Conservation (phyloP, 805 yeast species). For the Starmerella kuoi region DNA sequence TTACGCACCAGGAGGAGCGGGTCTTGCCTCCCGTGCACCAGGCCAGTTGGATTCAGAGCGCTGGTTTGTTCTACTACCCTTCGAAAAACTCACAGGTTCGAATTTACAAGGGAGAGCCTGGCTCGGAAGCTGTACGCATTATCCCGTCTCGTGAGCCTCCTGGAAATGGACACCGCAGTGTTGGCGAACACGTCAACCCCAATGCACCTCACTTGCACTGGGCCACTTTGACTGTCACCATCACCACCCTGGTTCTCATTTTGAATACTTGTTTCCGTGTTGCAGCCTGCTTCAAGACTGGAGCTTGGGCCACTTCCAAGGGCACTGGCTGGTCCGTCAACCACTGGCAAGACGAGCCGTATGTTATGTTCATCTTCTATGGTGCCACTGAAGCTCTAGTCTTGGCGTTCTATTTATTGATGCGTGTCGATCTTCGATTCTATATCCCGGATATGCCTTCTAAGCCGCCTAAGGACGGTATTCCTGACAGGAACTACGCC, state of each 20-base stretch:
- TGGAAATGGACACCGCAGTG: conserved; percentile 34
- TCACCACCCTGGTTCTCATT: conserved; percentile 20
- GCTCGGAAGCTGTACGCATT: conserved; percentile 39
- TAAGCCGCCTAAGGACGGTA: conserved; percentile 5
- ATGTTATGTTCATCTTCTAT: conserved; percentile 55
- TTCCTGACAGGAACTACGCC: neutral
- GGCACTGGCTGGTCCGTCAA: conserved; percentile 21
- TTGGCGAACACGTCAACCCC: conserved; percentile 33
- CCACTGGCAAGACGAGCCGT: conserved; percentile 40
- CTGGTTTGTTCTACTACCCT: conserved; percentile 47
- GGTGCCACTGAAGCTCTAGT: conserved; percentile 54
- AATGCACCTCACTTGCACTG: conserved; percentile 28
- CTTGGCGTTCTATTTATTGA: conserved; percentile 44
- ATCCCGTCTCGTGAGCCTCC: conserved; percentile 45
- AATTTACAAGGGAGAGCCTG: conserved; percentile 36
- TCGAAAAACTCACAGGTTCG: conserved; percentile 36
- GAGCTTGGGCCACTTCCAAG: conserved; percentile 3
- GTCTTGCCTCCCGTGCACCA: conserved; percentile 33
- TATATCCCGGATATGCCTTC: conserved; percentile 53
- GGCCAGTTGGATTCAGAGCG: conserved; percentile 70
- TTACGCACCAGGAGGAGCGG: conserved; percentile 27
- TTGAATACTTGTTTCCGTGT: conserved; percentile 27
- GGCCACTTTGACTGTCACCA: conserved; percentile 33
- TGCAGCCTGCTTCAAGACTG: conserved; percentile 26
- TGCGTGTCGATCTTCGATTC: conserved; percentile 64